phyloP scores from a whole-genome alignment of 805 yeast species.

The Hanseniaspora jakobsenii region DNA sequence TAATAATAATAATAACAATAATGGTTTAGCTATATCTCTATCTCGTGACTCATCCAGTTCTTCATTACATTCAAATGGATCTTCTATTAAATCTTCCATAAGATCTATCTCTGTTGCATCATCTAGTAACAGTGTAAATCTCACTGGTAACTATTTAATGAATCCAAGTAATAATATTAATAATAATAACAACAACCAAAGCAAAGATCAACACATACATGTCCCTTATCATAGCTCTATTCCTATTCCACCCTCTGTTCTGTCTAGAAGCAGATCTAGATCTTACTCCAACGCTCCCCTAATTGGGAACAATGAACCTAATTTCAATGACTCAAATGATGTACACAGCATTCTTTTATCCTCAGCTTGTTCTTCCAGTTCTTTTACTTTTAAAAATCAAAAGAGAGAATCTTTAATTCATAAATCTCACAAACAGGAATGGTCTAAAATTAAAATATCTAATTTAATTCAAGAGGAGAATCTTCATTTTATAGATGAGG shows the following conservation, averaged over 20 bases:
- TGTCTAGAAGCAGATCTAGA: conserved; percentile 10
- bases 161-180: not conserved
- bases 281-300: not conserved
- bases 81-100: too few species aligned
- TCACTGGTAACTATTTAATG: not conserved
- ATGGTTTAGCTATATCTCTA: not conserved
- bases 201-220: too few species aligned
- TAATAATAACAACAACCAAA: not conserved
- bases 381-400: conserved; percentile 17
- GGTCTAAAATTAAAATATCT: conserved; percentile 60
- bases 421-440: conserved; percentile 32
- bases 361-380: conserved; percentile 10
- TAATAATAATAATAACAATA: too few species aligned
- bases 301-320: not conserved
- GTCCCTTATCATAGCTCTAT: conserved; percentile 1
- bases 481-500: conserved; percentile 30
- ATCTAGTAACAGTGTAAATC: too few species aligned
- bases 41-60: conserved; percentile 5
- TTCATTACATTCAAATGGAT: conserved; percentile 4
- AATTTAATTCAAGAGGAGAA: conserved; percentile 46
- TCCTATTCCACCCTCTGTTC: conserved; percentile 12
- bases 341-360: too few species aligned
- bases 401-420: conserved; percentile 14
- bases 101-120: conserved; percentile 5
- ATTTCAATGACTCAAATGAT: too few species aligned